Percentiles rank a stretch among this genome's conserved stretches.
These are phyloP conservation scores for Fusarium beomiforme DNA, from an alignment of 2,329 filamentous ascomycete genomes.

Conservation along the genomic window DNA sequence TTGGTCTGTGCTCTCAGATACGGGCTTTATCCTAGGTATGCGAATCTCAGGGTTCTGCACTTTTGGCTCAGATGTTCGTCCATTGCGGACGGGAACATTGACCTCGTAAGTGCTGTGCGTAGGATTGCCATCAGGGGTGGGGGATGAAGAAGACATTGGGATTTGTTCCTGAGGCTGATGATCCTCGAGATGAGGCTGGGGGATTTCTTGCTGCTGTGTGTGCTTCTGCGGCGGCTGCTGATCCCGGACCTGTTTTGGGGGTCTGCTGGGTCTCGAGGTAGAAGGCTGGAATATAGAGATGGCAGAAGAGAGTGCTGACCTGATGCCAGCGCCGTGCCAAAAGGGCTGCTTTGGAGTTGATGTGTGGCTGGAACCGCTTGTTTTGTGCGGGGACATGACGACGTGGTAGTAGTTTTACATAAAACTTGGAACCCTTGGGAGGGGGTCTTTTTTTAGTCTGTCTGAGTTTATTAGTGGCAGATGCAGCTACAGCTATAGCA, in stretches of 20 bases:
- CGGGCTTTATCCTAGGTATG: conserved; percentile 54
- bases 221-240: neutral
- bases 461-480: neutral
- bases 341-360: conserved; percentile 18
- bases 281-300: conserved; percentile 13
- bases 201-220: neutral
- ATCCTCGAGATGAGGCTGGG: neutral
- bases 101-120: conserved; percentile 43
- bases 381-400: conserved; percentile 42
- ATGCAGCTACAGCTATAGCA: neutral
- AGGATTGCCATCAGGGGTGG: conserved; percentile 36
- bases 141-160: conserved; percentile 15
- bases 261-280: conserved; percentile 14
- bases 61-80: conserved; percentile 18
- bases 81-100: conserved; percentile 37
- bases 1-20: conserved; percentile 41
- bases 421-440: conserved; percentile 12
- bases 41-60: conserved; percentile 41
- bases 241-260: conserved; percentile 16
- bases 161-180: conserved; percentile 8
- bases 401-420: conserved; percentile 20
- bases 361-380: conserved; percentile 30
- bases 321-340: conserved; percentile 19
- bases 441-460: neutral
- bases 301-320: conserved; percentile 21